These are phyloP conservation scores for Phaeodactylum tricornutum DNA, from an alignment of 108 stramenopile genomes.

Conservation along the genomic window DNA sequence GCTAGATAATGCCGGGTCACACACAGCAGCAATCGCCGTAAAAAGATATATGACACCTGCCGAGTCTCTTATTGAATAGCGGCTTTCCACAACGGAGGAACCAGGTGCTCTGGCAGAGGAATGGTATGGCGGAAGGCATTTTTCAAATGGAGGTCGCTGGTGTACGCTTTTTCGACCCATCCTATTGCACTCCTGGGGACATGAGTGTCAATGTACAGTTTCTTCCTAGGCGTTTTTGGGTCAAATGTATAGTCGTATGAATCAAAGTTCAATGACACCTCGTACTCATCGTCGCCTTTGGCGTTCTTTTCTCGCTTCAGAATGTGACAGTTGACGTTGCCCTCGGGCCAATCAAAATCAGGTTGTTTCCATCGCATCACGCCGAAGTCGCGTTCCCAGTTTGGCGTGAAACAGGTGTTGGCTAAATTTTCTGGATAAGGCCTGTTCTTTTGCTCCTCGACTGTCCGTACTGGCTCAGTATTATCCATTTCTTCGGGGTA, in stretches of 20 bases:
- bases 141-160: conserved; percentile 15
- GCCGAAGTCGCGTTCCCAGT: conserved; percentile 25
- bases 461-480: conserved; percentile 30
- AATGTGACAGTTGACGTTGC: conserved; percentile 29
- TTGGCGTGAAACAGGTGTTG: conserved; percentile 27
- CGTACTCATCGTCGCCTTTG: conserved; percentile 23
- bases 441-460: conserved; percentile 51
- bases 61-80: too few relatives aligned
- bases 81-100: conserved; percentile 26
- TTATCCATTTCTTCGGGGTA: neutral
- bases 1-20: too few relatives aligned
- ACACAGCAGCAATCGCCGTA: too few relatives aligned
- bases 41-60: too few relatives aligned
- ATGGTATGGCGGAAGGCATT: conserved; percentile 30
- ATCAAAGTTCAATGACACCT: conserved; percentile 16
- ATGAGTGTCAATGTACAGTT: conserved; percentile 11
- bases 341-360: conserved; percentile 33
- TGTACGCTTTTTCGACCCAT: conserved; percentile 23
- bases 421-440: conserved; percentile 43
- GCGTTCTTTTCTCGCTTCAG: conserved; percentile 17
- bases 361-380: conserved; percentile 24
- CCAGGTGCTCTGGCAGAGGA: conserved; percentile 24
- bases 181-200: conserved; percentile 27
- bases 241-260: conserved; percentile 6
- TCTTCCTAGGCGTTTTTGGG: neutral